Evolutionary conservation across 2,329 filamentous ascomycete species (phyloP).

Genomic region (Aspergillus pseudonomiae): DNA sequence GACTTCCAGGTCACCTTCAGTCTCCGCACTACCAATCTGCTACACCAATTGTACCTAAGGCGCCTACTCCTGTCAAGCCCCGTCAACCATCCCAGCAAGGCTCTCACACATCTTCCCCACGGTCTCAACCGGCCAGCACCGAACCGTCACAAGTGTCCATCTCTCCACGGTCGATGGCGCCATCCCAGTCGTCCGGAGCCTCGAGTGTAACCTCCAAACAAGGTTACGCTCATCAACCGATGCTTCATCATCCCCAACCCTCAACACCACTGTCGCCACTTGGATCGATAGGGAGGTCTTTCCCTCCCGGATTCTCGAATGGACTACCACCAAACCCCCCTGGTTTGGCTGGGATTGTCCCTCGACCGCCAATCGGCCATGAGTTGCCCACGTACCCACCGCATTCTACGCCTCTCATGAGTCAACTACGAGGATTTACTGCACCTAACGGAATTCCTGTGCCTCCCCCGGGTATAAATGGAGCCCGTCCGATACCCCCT

Average conservation of each 20-base stretch:
- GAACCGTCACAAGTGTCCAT: constrained; percentile 67
- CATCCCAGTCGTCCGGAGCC: constrained; percentile 67
- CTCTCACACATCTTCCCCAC: constrained; percentile 68
- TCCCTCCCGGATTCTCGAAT: constrained; percentile 53
- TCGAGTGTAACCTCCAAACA: constrained; percentile 67
- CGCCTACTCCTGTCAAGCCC: constrained; percentile 74
- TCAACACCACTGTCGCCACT: constrained; percentile 66
- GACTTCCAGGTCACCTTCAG: constrained; percentile 55
- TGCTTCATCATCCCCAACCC: constrained; percentile 61
- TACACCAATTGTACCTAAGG: constrained; percentile 81
- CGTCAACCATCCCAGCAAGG: constrained; percentile 81
- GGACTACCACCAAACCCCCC: constrained; percentile 58
- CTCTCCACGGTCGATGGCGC: constrained; percentile 63
- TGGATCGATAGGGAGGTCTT: constrained; percentile 63
- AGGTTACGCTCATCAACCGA: constrained; percentile 53
- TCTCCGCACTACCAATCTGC: constrained; percentile 81
- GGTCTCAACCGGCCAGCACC: constrained; percentile 46
- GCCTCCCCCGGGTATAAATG: constrained; percentile 60
- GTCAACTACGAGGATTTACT: constrained; percentile 59
- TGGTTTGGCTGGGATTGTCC: constrained; percentile 56
- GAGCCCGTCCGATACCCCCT: constrained; percentile 62
- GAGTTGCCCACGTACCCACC: constrained; percentile 60
- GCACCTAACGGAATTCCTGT: constrained; percentile 55
- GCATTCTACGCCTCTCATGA: constrained; percentile 54
- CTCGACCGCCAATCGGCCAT: constrained; percentile 54